Evolutionary conservation across 176 grass and related monocot genomes (phyloP).

Genomic region (Aechmea fasciata): DNA sequence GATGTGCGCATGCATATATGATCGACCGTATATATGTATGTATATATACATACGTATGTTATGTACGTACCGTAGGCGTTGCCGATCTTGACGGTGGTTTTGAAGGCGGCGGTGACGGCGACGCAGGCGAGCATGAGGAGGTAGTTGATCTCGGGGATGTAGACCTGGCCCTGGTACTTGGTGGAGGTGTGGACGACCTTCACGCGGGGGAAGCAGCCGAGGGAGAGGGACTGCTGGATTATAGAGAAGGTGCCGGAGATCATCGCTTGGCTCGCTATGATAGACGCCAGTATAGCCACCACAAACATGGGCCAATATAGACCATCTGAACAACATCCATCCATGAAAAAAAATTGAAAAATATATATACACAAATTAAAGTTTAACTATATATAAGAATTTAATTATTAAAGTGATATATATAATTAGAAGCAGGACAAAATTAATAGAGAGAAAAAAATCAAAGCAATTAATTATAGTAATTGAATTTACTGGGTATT

Average conservation of each 20-base stretch:
- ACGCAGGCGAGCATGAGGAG: constrained; percentile 82
- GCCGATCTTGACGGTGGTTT: constrained; percentile 60
- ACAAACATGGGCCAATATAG: constrained; percentile 81
- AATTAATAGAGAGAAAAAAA: background rate
- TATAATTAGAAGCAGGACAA: too few relatives aligned
- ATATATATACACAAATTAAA: too few relatives aligned
- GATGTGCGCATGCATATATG: background rate
- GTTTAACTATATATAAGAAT: too few relatives aligned
- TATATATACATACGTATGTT: too few relatives aligned
- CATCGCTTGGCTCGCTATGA: constrained; percentile 89
- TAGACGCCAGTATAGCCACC: constrained; percentile 57
- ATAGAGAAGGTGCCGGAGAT: constrained; percentile 88
- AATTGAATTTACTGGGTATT: constrained; percentile 40
- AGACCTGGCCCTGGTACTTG: constrained; percentile 76
- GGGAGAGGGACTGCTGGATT: constrained; percentile 63
- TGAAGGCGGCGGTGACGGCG: constrained; percentile 80
- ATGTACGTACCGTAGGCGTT: constrained; percentile 73
- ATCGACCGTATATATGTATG: too few relatives aligned
- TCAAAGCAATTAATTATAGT: background rate
- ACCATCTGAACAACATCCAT: constrained; percentile 37
- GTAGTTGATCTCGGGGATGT: constrained; percentile 92
- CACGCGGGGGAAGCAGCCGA: constrained; percentile 82
- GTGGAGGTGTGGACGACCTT: constrained; percentile 78
- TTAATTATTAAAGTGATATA: too few relatives aligned
- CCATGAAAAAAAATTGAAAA: background rate